A percentile compares a stretch with the other conserved stretches of the same genome.
Evolutionary conservation across 352 stramenopile species (phyloP).

Genomic region (Phytophthora uliginosa): DNA sequence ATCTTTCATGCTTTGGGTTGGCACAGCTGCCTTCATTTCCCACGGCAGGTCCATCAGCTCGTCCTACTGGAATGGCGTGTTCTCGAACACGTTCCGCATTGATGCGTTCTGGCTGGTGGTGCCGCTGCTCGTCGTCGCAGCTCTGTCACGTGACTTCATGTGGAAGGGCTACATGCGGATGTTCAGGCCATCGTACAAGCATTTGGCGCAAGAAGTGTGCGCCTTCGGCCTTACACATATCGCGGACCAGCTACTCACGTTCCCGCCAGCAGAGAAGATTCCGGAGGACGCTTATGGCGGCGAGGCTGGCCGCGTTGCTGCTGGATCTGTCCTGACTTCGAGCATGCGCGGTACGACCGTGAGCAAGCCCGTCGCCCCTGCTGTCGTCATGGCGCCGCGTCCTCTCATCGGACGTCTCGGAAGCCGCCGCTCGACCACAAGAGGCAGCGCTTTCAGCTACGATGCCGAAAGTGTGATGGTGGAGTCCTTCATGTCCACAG

Average conservation of each 20-base stretch:
- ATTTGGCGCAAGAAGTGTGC: slow-evolving; percentile 88
- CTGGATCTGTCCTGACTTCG: slow-evolving; percentile 30
- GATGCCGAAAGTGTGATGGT: slow-evolving; percentile 92
- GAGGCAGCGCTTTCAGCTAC: slow-evolving; percentile 90
- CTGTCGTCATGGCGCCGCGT: slow-evolving; percentile 41
- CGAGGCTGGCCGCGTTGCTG: slow-evolving; percentile 29
- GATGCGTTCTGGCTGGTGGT: slow-evolving; percentile 84
- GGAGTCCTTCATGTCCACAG: slow-evolving; percentile 88
- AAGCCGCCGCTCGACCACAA: slow-evolving; percentile 48
- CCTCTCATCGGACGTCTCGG: slow-evolving; percentile 39
- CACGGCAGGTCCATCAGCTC: slow-evolving; percentile 75
- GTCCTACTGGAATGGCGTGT: slow-evolving; percentile 89
- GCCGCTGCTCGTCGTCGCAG: slow-evolving; percentile 74
- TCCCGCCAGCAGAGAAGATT: slow-evolving; percentile 82
- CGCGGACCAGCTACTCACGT: slow-evolving; percentile 79
- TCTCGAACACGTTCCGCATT: slow-evolving; percentile 72
- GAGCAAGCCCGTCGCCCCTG: slow-evolving; percentile 38
- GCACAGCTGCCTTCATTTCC: slow-evolving; percentile 81
- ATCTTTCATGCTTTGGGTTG: slow-evolving; percentile 80
- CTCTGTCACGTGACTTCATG: slow-evolving; percentile 81
- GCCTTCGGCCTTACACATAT: slow-evolving; percentile 68
- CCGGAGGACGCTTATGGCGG: slow-evolving; percentile 52
- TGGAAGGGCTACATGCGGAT: slow-evolving; percentile 90
- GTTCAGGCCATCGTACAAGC: slow-evolving; percentile 86
- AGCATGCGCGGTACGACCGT: slow-evolving; percentile 38